Evolutionary conservation across 2,329 filamentous ascomycete species (phyloP).

Genomic region (Hymenoscyphus repandus): DNA sequence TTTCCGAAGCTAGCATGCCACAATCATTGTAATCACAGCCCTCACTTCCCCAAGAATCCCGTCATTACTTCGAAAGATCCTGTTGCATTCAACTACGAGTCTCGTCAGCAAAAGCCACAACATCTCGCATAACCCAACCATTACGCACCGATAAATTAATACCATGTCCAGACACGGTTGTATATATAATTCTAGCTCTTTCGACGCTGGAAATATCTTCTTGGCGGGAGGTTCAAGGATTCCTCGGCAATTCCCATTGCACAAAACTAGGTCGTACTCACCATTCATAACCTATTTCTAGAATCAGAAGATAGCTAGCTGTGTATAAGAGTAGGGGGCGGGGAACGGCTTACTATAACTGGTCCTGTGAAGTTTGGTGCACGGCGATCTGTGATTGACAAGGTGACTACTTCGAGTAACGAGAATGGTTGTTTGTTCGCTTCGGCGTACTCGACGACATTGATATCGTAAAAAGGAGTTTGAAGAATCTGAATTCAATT

Average conservation of each 20-base stretch:
- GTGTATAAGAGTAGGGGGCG: not conserved
- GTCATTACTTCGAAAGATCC: not conserved
- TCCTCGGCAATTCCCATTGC: slow-evolving; percentile 5
- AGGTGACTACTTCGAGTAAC: slow-evolving; percentile 9
- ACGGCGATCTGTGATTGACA: not conserved
- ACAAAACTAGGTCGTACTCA: slow-evolving; percentile 11
- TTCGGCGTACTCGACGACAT: slow-evolving; percentile 6
- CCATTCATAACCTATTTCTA: slow-evolving; percentile 2
- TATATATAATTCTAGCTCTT: not conserved
- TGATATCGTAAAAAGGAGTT: slow-evolving; percentile 6
- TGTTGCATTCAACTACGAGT: not conserved
- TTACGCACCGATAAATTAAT: slow-evolving; percentile 7
- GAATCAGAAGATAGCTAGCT: not conserved
- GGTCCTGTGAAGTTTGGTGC: not conserved
- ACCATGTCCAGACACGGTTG: slow-evolving; percentile 6
- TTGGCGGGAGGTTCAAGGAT: not conserved
- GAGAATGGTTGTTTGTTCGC: slow-evolving; percentile 6
- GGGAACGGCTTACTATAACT: not conserved
- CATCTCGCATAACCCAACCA: not conserved
- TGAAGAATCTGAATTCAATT: slow-evolving; percentile 8
- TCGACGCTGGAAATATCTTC: slow-evolving; percentile 1
- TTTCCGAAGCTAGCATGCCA: too few species aligned
- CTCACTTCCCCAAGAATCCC: not conserved
- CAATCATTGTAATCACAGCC: too few species aligned
- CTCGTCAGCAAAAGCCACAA: not conserved